Base-by-base conservation (phyloP, 352 stramenopile species). In the Phytophthora pinifolia region DNA sequence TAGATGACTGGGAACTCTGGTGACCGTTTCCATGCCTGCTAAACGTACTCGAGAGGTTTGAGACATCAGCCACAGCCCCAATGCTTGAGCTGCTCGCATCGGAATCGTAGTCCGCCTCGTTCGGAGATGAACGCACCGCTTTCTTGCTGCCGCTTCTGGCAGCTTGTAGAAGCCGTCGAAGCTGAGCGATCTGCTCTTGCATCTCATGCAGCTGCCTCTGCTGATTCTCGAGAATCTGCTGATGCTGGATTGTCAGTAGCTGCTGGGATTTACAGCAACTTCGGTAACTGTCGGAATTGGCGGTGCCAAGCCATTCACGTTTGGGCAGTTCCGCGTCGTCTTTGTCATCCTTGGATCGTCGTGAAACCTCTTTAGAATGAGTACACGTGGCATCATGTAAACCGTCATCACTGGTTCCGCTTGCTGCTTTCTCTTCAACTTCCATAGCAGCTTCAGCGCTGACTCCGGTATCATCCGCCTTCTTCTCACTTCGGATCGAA, bases 181-280 rank as follows among this genome's bases (percentile, higher is more conserved):
- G 52, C 22, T 86, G 65, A 8, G 59, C 44, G 35, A 92, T 89
- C 46, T 92, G 82, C 44, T 79, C 70, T 60, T 89, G 78, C 70
- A 92, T 77, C 31, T 88, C 77, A 18, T 79, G 71, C 13, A 92
- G 52, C 46, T 92, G 82, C 9, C 54, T 64, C 51, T 89, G 76
- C 31, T 92, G 82, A 6, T 89, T 85, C 43, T 90, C 78, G 13
- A 90, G 62, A 27, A 89, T 86, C 59, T 89, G 70, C 31, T 92
- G 82, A 34, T 92, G 82, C 48, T 89, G 79, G 30, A 83, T 74
- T 18, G 75, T 82, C 41, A 92, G 50, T 20, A 89, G 54, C 38
- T 86, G 71, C 39, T 92, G 79, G 0, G 77, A 74, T 30, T 78
- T 79, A 45, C 79, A 89, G 45, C 79, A 92, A 51, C 63, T 81